Evolutionary conservation across 1,284 basidiomycete genomes (phyloP), one percentile per base, ranked within the genome.

Genomic region (Ceratobasidium sp.): DNA sequence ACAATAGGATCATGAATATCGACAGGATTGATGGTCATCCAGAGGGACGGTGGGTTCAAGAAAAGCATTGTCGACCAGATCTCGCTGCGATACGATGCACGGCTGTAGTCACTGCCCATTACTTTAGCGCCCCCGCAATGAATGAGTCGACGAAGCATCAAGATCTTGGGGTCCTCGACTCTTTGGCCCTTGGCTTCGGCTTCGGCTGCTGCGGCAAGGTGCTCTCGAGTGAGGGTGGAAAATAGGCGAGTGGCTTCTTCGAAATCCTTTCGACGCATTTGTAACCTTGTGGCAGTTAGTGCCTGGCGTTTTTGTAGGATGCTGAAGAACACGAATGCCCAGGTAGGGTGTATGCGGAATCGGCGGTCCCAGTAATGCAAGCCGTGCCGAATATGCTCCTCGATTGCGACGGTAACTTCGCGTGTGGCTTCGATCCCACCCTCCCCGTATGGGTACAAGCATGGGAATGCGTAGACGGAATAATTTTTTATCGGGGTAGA

Each of bases 401-500:
- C 74, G 38, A 85, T 87, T 0, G 80, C n/a, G 0, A 88, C 80
- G 2, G 0, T 70, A 1, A 79, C 76, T 0, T 18, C 18, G 1
- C 82, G 67, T 1, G 78, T 52, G 0, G 78, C 80, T 71, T 88
- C 86, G 27, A 86, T 79, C 0, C 86, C 85, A 0, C 87, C 87
- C 0, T 38, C 8, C 0, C 85, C 87, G 81, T 86, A 88, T 1
- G 87, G 87, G 77, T 86, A 88, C 0, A 87, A 79, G 0, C 67
- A 50, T 0, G 84, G 86, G 79, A 84, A 88, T 1, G 83, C 82
- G 8, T 82, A 82, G 20, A 84, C 79, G n/a, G 55, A 59, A 7
- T 12, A 27, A 27, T 59, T 59, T 14, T 18, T 20, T 48, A 35
- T 23, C 16, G 46, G 46, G 10, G 30, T 4, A 14, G 12, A 33